Conservation (phyloP, 202 grass and related monocot species). For the Saccharum hybrid region DNA sequence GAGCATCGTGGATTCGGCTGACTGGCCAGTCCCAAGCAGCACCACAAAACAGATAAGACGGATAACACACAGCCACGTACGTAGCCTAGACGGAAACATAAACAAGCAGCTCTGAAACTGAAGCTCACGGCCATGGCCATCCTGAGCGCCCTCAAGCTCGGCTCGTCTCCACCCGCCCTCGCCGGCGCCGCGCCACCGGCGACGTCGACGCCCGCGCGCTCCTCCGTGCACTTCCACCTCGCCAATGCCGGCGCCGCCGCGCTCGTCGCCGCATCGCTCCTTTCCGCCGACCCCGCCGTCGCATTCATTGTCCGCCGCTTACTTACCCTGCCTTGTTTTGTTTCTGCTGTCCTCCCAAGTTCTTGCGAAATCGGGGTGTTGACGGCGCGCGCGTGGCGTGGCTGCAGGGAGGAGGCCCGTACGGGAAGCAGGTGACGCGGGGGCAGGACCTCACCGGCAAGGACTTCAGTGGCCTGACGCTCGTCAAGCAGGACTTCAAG, state of each 20-base stretch:
- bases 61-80: conserved; percentile 39
- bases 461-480: conserved; percentile 89
- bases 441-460: conserved; percentile 93
- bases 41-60: conserved; percentile 31
- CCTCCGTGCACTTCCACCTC: conserved; percentile 48
- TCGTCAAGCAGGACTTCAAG: conserved; percentile 98
- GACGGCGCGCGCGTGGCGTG: background rate
- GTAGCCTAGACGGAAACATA: background rate
- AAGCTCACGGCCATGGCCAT: conserved; percentile 35
- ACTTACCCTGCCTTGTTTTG: no score
- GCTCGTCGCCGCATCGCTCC: conserved; percentile 75
- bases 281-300: conserved; percentile 64
- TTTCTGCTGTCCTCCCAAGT: background rate
- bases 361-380: background rate
- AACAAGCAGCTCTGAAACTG: background rate
- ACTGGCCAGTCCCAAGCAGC: background rate
- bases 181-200: background rate
- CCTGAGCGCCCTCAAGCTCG: conserved; percentile 40
- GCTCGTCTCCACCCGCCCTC: background rate
- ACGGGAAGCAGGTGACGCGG: conserved; percentile 81
- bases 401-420: conserved; percentile 78
- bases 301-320: conserved; percentile 65
- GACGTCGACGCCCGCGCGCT: background rate
- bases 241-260: conserved; percentile 55
- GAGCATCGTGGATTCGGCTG: background rate